phyloP scores from a whole-genome alignment of 345 rosid species.

The Eutrema heterophyllum region DNA sequence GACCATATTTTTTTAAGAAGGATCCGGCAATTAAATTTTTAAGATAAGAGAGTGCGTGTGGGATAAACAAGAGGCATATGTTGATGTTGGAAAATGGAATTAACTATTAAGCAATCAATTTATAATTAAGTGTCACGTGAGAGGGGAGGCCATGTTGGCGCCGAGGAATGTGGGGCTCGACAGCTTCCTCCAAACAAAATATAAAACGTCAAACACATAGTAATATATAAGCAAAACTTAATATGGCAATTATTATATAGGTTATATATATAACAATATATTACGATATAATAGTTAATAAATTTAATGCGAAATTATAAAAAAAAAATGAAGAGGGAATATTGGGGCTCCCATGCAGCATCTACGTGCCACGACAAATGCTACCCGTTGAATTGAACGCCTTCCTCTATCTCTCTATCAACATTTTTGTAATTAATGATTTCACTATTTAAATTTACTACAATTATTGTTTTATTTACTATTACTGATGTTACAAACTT shows the following conservation, averaged over 20 bases:
- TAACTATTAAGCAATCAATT: conserved; percentile 8
- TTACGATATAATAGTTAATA: background rate
- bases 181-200: conserved; percentile 22
- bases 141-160: conserved; percentile 46
- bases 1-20: background rate
- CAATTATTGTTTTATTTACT: background rate
- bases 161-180: conserved; percentile 74
- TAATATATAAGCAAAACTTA: background rate
- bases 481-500: background rate
- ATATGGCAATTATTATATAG: background rate
- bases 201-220: conserved; percentile 17
- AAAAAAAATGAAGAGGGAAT: conserved; percentile 51
- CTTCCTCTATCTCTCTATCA: conserved; percentile 12
- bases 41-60: conserved; percentile 5
- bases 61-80: conserved; percentile 18
- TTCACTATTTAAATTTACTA: background rate
- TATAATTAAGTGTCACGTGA: conserved; percentile 51
- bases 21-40: background rate
- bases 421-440: conserved; percentile 24
- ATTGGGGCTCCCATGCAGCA: conserved; percentile 37
- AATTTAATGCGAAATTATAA: background rate
- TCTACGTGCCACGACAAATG: conserved; percentile 45
- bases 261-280: background rate
- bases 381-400: conserved; percentile 42
- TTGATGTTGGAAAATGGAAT: conserved; percentile 13